These are phyloP conservation scores for Oryza officinalis DNA, from an alignment of 176 grass and related monocot species.

Conservation along the genomic window DNA sequence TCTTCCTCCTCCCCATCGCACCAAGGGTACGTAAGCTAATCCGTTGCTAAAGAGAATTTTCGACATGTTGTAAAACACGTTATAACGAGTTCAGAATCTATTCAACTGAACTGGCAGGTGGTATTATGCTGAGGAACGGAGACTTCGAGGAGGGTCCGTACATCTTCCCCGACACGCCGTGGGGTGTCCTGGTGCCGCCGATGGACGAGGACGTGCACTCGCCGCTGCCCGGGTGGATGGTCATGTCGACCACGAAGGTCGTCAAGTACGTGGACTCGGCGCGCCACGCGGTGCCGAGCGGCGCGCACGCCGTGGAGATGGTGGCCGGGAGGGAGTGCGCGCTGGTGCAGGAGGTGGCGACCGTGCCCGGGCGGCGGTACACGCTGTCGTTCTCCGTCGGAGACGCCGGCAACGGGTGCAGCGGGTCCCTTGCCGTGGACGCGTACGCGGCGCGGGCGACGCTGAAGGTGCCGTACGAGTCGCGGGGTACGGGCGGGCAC, in stretches of 20 bases:
- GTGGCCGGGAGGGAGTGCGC: conserved; percentile 55
- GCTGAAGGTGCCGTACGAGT: conserved; percentile 24
- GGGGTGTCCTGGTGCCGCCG: conserved; percentile 62
- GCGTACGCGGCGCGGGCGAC: conserved; percentile 30
- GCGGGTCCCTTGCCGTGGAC: conserved; percentile 28
- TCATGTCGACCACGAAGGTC: conserved; percentile 56
- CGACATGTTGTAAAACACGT: not conserved
- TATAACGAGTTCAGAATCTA: not conserved
- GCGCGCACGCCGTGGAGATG: conserved; percentile 52
- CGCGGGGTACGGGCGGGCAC: conserved; percentile 44
- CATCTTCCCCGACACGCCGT: conserved; percentile 44
- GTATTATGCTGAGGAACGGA: conserved; percentile 49
- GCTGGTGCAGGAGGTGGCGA: conserved; percentile 47
- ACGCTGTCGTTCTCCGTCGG: conserved; percentile 41
- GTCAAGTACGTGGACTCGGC: conserved; percentile 64
- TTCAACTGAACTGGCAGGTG: conserved; percentile 3
- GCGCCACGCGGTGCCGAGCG: conserved; percentile 51
- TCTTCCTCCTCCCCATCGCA: not conserved
- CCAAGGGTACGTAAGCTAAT: not conserved
- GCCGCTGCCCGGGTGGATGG: conserved; percentile 47
- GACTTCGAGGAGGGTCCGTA: conserved; percentile 63
- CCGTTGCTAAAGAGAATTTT: not conserved
- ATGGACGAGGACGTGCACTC: conserved; percentile 54
- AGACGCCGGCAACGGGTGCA: conserved; percentile 45
- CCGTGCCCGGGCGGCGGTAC: conserved; percentile 30